Conservation (phyloP, 2,329 filamentous ascomycete genomes). For the Sclerotinia subarctica region DNA sequence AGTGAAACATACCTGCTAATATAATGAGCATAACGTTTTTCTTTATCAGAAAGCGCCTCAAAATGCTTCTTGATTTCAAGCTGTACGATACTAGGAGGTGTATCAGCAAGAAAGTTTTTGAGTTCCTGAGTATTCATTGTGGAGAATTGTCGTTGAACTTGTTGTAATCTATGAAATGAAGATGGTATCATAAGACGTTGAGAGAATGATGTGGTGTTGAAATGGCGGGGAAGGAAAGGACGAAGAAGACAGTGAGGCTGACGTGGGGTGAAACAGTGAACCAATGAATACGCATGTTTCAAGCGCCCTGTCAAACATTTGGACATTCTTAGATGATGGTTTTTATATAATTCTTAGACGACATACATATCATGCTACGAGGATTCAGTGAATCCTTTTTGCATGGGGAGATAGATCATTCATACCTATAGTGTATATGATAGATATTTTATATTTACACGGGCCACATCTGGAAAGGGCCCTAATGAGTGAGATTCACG, state of each 20-base stretch:
- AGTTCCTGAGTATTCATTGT: constrained; percentile 58
- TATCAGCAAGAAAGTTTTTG: constrained; percentile 83
- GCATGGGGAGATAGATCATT: background rate
- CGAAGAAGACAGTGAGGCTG: constrained; percentile 9
- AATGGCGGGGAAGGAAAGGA: constrained; percentile 9
- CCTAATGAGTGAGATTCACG: constrained; percentile 1
- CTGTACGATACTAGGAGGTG: constrained; percentile 81
- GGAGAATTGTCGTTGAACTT: constrained; percentile 29
- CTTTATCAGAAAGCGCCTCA: constrained; percentile 66
- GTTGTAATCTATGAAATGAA: constrained; percentile 28
- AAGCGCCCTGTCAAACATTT: constrained; percentile 7
- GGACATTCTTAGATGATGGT: background rate
- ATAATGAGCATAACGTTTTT: constrained; percentile 89
- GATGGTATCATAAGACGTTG: constrained; percentile 20
- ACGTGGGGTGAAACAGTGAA: constrained; percentile 17
- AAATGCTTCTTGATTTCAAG: constrained; percentile 94
- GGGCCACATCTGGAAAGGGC: constrained; percentile 3
- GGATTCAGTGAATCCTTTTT: background rate
- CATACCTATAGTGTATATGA: background rate
- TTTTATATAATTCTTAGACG: background rate
- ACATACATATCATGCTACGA: background rate
- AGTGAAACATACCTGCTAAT: constrained; percentile 64
- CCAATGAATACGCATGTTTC: constrained; percentile 17
- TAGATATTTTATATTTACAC: constrained; percentile 4
- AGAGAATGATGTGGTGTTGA: constrained; percentile 3